These are phyloP conservation scores for Melampsora larici-populina DNA, from an alignment of 1,284 basidiomycete species.

Conservation along the genomic window DNA sequence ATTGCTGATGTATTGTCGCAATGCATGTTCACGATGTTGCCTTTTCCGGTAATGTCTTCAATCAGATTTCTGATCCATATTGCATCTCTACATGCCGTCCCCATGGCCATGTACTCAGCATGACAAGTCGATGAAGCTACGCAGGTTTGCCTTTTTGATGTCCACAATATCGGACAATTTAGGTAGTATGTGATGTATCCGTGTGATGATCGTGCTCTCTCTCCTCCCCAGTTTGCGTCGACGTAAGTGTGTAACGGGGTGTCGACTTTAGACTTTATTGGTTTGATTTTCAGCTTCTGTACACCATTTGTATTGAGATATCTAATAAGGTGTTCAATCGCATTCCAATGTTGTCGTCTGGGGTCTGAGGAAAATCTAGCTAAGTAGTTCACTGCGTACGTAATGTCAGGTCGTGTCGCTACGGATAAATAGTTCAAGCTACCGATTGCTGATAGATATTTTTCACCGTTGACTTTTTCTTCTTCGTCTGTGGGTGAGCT, in stretches of 20 bases:
- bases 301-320: background rate
- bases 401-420: background rate
- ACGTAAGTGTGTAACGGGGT: background rate
- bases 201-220: background rate
- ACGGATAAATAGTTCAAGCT: background rate
- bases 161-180: constrained; percentile 16
- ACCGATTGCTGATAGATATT: background rate
- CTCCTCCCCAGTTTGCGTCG: background rate
- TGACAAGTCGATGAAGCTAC: constrained; percentile 4
- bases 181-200: background rate
- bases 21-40: background rate
- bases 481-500: too few species aligned
- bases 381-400: background rate
- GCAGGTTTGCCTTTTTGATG: background rate
- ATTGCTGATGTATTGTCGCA: constrained; percentile 1
- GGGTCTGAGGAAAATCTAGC: too few species aligned
- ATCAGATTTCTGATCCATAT: background rate
- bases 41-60: constrained; percentile 3
- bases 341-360: too few species aligned
- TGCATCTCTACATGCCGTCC: too few species aligned
- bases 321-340: too few species aligned
- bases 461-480: too few species aligned
- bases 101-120: constrained; percentile 18
- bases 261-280: background rate
- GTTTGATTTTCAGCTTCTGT: background rate